Base-by-base conservation (phyloP, 768 basidiomycete species). In the Amanita rubescens region DNA sequence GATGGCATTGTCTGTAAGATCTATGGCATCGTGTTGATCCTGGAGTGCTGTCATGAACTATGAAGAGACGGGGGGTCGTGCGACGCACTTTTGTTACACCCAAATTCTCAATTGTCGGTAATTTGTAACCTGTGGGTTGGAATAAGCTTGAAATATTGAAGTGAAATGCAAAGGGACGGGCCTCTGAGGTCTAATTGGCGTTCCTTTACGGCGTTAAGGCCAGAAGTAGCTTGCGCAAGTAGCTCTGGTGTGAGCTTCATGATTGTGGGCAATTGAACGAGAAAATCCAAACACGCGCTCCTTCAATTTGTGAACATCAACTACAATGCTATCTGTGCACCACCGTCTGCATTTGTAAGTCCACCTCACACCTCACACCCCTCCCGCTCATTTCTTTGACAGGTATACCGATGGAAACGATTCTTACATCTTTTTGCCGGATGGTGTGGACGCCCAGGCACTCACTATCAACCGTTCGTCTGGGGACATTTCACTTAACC, bases 241-340 rank as follows among this genome's bases (percentile, higher is more conserved):
- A 94, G 82, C 80, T 94, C 92, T 58, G 92, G 90, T 46, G 93
- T 93, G 75, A 94, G 87, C 80, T 94, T 94, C 82, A 92, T 87
- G 62, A 62, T 30, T 52, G 53, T 55, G 65, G 59, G 62, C 57
- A 63, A 65, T 62, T 62, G 57, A 60, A 30, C 52, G 49, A 51
- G 50, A n/a, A n/a, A n/a, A n/a, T 37, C 51, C 55, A 73, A 69
- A 27, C 20, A 35, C 37, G 35, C 49, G 49, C n/a, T n/a, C 67
- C 69, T 66, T 69, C 66, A 67, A 39, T 67, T 61, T 62, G 57
- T 48, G 41, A 49, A 54, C 57, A 57, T 58, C 60, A 64, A 58
- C 62, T 57, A 59, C 47, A 74, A 87, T 89, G 85, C 80, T 77
- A 64, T 67, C 78, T 57, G 67, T 87, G 49, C 81, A 89, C 76